Conservation (phyloP, 2,329 filamentous ascomycete genomes). For the Pestalotiopsis sp. region DNA sequence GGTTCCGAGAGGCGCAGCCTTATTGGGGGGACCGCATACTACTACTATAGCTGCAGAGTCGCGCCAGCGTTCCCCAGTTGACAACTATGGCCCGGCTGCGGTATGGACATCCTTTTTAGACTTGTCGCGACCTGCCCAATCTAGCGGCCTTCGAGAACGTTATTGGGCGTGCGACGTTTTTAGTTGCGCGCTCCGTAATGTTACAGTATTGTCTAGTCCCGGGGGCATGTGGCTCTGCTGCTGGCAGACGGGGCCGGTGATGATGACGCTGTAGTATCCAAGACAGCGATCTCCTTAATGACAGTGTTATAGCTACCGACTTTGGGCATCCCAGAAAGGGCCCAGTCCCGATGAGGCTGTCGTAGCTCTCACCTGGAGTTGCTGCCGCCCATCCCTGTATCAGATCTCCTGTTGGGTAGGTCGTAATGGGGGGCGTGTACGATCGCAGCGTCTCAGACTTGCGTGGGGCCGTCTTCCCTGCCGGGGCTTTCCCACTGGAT, state of each 20-base stretch:
- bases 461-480: slow-evolving; percentile 5
- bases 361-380: background rate
- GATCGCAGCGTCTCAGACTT: slow-evolving; percentile 13
- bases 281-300: slow-evolving; percentile 8
- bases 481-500: slow-evolving; percentile 10
- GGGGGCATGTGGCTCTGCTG: background rate
- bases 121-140: slow-evolving; percentile 7
- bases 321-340: slow-evolving; percentile 12
- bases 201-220: slow-evolving; percentile 2
- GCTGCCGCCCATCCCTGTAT: slow-evolving; percentile 12
- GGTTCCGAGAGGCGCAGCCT: slow-evolving; percentile 13
- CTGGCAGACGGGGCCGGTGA: background rate
- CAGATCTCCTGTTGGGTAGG: slow-evolving; percentile 14
- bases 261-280: slow-evolving; percentile 2
- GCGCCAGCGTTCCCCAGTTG: background rate
- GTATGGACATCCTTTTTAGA: background rate
- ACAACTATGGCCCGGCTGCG: background rate
- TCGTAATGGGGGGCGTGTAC: slow-evolving; percentile 6
- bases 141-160: background rate
- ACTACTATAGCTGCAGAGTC: background rate
- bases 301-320: slow-evolving; percentile 11
- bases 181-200: background rate
- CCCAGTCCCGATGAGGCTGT: slow-evolving; percentile 12
- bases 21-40: background rate
- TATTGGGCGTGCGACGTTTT: background rate